These are phyloP conservation scores for Tetragonia tetragonoides DNA, from an alignment of 148 eudicot genomes.

Conservation along the genomic window DNA sequence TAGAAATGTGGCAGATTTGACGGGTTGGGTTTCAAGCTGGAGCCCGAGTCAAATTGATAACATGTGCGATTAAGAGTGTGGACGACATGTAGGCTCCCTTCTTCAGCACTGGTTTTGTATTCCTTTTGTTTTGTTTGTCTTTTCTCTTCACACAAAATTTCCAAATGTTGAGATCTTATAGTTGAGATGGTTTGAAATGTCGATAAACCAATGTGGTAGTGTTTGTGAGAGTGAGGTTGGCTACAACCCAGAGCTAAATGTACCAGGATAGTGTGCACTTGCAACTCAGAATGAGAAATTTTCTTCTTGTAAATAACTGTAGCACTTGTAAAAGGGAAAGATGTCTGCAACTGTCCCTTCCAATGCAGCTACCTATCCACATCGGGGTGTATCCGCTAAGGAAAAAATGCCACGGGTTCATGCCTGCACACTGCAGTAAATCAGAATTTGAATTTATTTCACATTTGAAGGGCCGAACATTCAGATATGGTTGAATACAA, in stretches of 20 bases:
- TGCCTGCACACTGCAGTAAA: too few species aligned
- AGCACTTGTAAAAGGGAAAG: too few species aligned
- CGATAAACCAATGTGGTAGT: not conserved
- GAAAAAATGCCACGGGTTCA: too few species aligned
- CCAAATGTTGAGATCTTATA: not conserved
- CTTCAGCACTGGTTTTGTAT: not conserved
- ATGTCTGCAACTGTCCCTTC: too few species aligned
- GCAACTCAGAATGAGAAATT: too few species aligned
- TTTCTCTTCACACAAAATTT: not conserved
- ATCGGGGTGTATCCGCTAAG: too few species aligned
- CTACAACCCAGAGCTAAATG: not conserved
- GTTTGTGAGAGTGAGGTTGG: not conserved
- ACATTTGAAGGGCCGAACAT: too few species aligned
- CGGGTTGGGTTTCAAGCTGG: constrained; percentile 69
- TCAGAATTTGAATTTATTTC: too few species aligned
- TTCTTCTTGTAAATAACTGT: too few species aligned
- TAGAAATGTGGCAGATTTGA: constrained; percentile 49
- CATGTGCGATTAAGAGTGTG: constrained; percentile 26
- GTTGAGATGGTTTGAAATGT: not conserved
- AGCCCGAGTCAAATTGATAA: constrained; percentile 23
- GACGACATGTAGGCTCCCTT: not conserved
- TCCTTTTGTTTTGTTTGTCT: not conserved
- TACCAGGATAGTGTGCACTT: too few species aligned
- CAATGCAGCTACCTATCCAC: too few species aligned
- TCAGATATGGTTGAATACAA: too few species aligned